Base-by-base conservation (phyloP, 768 basidiomycete species). In the Trametes cubensis region DNA sequence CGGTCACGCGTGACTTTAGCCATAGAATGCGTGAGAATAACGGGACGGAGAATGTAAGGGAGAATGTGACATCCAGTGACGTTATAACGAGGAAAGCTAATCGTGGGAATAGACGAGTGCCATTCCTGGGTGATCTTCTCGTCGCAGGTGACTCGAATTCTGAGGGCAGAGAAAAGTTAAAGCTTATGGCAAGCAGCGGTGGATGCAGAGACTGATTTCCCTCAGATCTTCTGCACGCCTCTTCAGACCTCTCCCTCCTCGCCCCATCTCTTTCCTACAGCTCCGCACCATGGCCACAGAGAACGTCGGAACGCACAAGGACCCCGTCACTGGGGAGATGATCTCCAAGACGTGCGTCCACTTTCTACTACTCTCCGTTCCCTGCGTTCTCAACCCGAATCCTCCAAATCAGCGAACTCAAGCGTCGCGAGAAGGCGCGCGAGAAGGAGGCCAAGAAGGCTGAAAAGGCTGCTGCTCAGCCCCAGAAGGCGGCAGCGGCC, bases 241-340 rank as follows among this genome's bases (percentile, higher is more conserved):
- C 55, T 55, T 50, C 47, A 64, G 50, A 38, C 49, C 46, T 57
- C 41, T 54, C 51, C 55, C 61, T 52, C 49, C 51, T 47, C 61
- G 28, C 30, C 6, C 44, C 58, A 18, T 45, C 59, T 15, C 25
- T 20, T 30, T 14, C 46, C 42, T 42, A 23, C 42, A 58, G 17
- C 28, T 39, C 45, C 53, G 69, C 69, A 74, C 38, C 3, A 82
- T 82, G 81, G 74, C 78, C 2, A 51, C 78, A 41, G 79, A 80
- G 40, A 58, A 64, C 18, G 60, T 72, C 6, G 75, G 72, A 17
- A 71, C 73, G 38, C 84, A 83, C 72, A 87, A 86, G 81, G 92
- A 94, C 74, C 90, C 90, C 44, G 84, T 94, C 65, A 97, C 96
- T 0, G 95, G 95, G 39, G 95, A 98, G 77, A 83, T 97, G 88